Evolutionary conservation across 768 basidiomycete species (phyloP), one percentile per base, ranked within the genome.

Genomic region (Leccinum variicolor): DNA sequence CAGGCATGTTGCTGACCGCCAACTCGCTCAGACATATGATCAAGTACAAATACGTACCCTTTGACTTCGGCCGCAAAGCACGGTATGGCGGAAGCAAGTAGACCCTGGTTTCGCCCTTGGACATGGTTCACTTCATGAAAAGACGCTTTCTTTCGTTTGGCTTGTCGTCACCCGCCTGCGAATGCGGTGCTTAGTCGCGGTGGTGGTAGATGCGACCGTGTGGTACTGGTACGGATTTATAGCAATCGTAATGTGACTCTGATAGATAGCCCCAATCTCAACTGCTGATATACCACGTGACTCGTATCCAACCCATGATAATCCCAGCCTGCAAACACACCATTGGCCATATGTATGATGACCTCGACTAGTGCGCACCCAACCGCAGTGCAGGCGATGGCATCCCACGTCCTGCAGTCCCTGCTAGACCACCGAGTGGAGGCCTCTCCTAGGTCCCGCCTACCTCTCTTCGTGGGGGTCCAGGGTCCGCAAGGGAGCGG

Each of bases 31-130:
- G 93, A 66, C 96, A 99, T 74, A 98, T 98, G 96, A 89, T 97
- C 79, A 97, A 97, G 74, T 98, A 98, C 79, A 93, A 93, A 72
- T 98, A 94, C 75, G 79, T 95, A 58, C 94, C 95, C 23, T 98
- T 95, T 74, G 96, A 98, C 69, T 81, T 98, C 59, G 96, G 94
- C 29, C 89, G 94, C 69, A 98, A 98, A 77, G 80, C 90, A 57
- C 85, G 90, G 47, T 98, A 95, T 62, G 90, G 91, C 50, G 76
- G 77, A 53, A 64, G 76, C 59, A 82, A 81, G 69, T 86, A 69
- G 62, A 19, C 21, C 9, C 54, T 52, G 45, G 47, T 48, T 28
- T 17, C 45, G 26, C 17, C 21, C 17, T 10, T 21, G 15, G 23
- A 26, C 50, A 9, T 41, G 39, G 55, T 36, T 31, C 39, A 26